Evolutionary conservation across 805 yeast genomes (phyloP).

Genomic region (Candida morakotiae): DNA sequence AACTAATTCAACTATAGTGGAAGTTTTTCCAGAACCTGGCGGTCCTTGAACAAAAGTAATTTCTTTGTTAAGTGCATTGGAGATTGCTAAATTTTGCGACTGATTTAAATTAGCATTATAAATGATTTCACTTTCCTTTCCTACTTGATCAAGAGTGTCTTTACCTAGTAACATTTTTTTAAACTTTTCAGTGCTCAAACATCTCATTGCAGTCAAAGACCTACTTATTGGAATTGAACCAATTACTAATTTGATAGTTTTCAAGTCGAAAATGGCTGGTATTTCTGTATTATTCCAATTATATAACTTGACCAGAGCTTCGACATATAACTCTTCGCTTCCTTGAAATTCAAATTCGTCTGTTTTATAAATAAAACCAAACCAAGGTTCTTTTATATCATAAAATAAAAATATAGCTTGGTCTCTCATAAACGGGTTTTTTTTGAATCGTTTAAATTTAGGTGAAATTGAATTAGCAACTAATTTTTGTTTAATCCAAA

Average conservation of each 20-base stretch:
- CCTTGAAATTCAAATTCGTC: background rate
- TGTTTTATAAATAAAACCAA: background rate
- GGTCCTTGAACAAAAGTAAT: conserved; percentile 46
- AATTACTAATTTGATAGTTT: conserved; percentile 43
- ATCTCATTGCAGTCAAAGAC: conserved; percentile 61
- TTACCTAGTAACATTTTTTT: conserved; percentile 51
- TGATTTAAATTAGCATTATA: conserved; percentile 44
- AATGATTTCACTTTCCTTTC: too few species aligned
- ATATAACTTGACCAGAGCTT: conserved; percentile 19
- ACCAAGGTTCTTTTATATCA: background rate
- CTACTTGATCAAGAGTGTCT: too few species aligned
- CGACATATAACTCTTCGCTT: background rate
- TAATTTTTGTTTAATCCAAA: background rate
- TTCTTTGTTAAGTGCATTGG: conserved; percentile 46
- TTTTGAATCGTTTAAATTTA: background rate
- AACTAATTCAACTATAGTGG: conserved; percentile 39
- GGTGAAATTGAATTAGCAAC: background rate
- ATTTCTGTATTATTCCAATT: conserved; percentile 53
- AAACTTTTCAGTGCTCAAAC: conserved; percentile 49
- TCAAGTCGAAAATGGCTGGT: conserved; percentile 39
- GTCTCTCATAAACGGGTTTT: background rate
- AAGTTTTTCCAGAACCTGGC: conserved; percentile 62
- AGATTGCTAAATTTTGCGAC: conserved; percentile 54
- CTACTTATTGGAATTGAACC: conserved; percentile 59
- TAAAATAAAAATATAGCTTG: background rate